Conservation (phyloP, 2,329 filamentous ascomycete species). For the Orbilia javanica region DNA sequence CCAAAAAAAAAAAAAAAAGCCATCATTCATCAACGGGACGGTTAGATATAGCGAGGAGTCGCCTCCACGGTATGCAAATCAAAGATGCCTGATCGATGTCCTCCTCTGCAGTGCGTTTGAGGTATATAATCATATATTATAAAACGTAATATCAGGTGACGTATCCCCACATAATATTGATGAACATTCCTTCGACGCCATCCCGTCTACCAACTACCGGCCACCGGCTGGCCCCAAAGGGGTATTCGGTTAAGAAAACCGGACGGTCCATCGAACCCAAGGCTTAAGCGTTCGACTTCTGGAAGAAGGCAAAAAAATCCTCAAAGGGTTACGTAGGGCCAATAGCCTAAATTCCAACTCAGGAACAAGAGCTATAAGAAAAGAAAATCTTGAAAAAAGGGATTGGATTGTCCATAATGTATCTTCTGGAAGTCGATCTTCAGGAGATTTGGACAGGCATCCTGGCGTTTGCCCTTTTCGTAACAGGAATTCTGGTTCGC, state of each 20-base stretch:
- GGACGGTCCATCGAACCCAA: too few relatives aligned
- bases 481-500: too few relatives aligned
- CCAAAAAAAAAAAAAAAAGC: too few relatives aligned
- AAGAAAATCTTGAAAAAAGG: background rate
- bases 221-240: background rate
- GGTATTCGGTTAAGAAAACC: background rate
- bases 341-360: slow-evolving; percentile 1
- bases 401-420: too few relatives aligned
- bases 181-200: background rate
- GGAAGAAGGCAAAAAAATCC: too few relatives aligned
- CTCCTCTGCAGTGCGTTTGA: too few relatives aligned
- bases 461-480: background rate
- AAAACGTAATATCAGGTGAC: slow-evolving; percentile 14
- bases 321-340: background rate
- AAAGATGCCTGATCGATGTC: slow-evolving; percentile 24
- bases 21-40: too few relatives aligned
- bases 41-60: background rate
- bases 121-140: slow-evolving; percentile 9
- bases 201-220: background rate
- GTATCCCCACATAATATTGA: background rate
- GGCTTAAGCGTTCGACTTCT: background rate
- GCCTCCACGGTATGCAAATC: background rate
- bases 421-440: slow-evolving; percentile 3
- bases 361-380: background rate
- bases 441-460: background rate